Conservation (phyloP, 768 basidiomycete genomes). For the Lactarius hengduanensis region DNA sequence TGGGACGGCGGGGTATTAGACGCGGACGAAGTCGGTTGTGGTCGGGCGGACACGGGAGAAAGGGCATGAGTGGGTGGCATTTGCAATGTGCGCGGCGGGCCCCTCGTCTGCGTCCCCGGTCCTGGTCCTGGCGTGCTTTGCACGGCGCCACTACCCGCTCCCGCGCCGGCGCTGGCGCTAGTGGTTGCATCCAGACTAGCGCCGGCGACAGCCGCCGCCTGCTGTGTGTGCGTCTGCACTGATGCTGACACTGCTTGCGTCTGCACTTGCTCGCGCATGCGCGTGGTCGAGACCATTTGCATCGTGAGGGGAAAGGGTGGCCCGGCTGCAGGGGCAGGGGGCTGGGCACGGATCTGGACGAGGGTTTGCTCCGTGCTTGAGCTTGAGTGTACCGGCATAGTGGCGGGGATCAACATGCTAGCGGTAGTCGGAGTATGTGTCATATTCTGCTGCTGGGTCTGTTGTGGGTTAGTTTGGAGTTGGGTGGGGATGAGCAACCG, state of each 20-base stretch:
- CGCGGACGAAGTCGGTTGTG: neutral
- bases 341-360: neutral
- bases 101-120: conserved; percentile 1
- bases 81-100: neutral
- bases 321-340: neutral
- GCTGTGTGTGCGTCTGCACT: neutral
- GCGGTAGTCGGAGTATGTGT: conserved; percentile 12
- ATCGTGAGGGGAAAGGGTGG: neutral
- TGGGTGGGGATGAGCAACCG: neutral
- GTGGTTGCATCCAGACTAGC: neutral
- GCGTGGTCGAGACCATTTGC: neutral
- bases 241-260: neutral
- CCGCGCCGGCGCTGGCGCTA: too few species aligned
- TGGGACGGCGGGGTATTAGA: neutral
- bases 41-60: neutral
- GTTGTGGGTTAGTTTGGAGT: neutral
- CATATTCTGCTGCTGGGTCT: conserved; percentile 3
- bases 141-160: too few species aligned
- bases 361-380: neutral
- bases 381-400: neutral
- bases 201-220: neutral
- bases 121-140: neutral
- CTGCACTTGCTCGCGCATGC: conserved; percentile 2
- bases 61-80: neutral
- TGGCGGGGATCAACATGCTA: neutral